Conservation (phyloP, 768 basidiomycete species). For the Clitopilus passeckerianus region DNA sequence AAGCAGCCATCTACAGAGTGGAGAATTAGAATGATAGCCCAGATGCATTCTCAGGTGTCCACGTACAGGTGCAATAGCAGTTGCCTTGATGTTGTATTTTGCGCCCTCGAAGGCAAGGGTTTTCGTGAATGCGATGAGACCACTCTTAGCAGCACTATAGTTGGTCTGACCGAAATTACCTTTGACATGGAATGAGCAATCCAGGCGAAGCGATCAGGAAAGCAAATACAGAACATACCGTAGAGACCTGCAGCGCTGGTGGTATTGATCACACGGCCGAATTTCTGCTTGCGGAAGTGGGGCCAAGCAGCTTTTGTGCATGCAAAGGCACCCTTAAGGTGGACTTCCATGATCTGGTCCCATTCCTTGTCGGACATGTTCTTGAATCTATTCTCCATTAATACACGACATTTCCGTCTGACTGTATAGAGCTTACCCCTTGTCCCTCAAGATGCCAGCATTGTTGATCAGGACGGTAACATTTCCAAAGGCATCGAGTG, state of each 20-base stretch:
- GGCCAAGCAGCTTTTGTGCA: constrained; percentile 97
- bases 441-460: constrained; percentile 85
- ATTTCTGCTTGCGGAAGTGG: constrained; percentile 90
- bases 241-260: constrained; percentile 92
- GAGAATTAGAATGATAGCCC: neutral
- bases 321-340: constrained; percentile 89
- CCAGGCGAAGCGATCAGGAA: neutral
- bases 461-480: constrained; percentile 94
- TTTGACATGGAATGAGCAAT: constrained; percentile 16
- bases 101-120: constrained; percentile 90
- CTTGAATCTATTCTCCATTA: constrained; percentile 62
- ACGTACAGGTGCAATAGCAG: constrained; percentile 85
- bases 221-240: constrained; percentile 42
- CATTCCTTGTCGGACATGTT: constrained; percentile 96
- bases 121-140: constrained; percentile 86
- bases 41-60: too few relatives aligned
- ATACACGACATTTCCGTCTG: neutral
- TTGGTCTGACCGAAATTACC: constrained; percentile 97
- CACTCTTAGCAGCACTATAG: constrained; percentile 98
- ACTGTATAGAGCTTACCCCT: constrained; percentile 42
- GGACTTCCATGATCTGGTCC: constrained; percentile 85
- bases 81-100: constrained; percentile 85
- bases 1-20: constrained; percentile 81
- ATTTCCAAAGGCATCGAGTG: constrained; percentile 78
- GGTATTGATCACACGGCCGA: constrained; percentile 93